Evolutionary conservation across 2,329 filamentous ascomycete genomes (phyloP), one percentile per base, ranked within the genome.

Genomic region (Colletotrichum sansevieriae): DNA sequence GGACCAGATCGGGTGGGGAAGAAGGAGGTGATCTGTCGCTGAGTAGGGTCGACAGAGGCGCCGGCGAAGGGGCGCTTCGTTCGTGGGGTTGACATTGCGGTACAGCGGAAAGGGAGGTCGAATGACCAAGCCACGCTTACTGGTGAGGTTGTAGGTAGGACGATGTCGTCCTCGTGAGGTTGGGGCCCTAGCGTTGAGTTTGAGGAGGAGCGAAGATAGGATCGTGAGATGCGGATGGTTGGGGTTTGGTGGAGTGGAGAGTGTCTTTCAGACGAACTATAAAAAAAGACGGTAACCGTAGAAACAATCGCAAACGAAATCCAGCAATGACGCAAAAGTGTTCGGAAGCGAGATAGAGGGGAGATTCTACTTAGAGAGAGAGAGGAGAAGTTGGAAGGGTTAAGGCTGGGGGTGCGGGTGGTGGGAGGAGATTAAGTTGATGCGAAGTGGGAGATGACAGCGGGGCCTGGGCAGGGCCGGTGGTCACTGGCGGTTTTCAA

Each of bases 1-100:
- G 71, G 60, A 15, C 63, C 67, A 10, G 63, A 29, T 12, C 51
- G 63, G 10, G 68, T 71, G 66, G 76, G 74, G 80, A 91, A 91
- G 81, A 89, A 91, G 62, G 85, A 87, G 20, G 89, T 91, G 75
- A 91, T 91, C 65, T 89, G 87, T 65, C 87, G 84, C 75, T 90
- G 88, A 9, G 85, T 76, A 11, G 86, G 82, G 74, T 90, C 86
- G 77, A 84, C 85, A 56, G 87, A 80, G 61, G 86, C 84, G 74
- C 88, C 88, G 65, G 86, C 84, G 75, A 90, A 90, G 68, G 84
- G 87, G 57, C 88, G 87, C 81, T 91, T 91, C 60, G 83, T 83
- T 75, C 87, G 83, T 29, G 85, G 84, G 63, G 78, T 80, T 35
- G 86, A 84, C 87, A 89, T 88, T 15, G 41, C 25, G 10, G 46